Conservation (phyloP, 768 basidiomycete species). For the Mycena rebaudengoi region DNA sequence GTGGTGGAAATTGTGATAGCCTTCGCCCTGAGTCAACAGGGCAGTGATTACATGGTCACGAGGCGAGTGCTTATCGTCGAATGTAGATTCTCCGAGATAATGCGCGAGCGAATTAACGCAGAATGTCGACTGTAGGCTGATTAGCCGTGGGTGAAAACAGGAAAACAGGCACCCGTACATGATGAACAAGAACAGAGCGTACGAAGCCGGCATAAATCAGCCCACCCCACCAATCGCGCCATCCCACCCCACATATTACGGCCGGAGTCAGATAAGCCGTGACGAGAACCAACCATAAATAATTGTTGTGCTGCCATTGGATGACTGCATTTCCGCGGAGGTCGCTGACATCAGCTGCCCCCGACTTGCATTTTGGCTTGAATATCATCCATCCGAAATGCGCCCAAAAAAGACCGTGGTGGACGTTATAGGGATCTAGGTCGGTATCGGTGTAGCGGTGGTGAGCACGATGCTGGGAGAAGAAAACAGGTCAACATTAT, state of each 20-base stretch:
- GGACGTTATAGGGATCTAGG: conserved; percentile 94
- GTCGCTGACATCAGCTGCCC: conserved; percentile 93
- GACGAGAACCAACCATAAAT: conserved; percentile 73
- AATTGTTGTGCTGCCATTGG: conserved; percentile 90
- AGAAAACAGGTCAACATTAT: too few species aligned
- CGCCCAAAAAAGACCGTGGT: conserved; percentile 86
- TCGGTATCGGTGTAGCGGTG: conserved; percentile 98
- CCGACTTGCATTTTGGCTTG: conserved; percentile 90
- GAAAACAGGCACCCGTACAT: too few species aligned
- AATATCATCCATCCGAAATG: conserved; percentile 95
- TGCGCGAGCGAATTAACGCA: conserved; percentile 98
- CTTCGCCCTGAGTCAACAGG: conserved; percentile 92
- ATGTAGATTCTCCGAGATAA: conserved; percentile 94
- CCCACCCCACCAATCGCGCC: conserved; percentile 90
- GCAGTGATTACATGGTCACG: conserved; percentile 92
- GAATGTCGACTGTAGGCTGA: conserved; percentile 96
- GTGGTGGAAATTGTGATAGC: conserved; percentile 99
- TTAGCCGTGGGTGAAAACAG: too few species aligned
- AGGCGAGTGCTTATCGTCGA: conserved; percentile 96
- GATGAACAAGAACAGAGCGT: conserved; percentile 87
- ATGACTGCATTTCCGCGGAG: conserved; percentile 85
- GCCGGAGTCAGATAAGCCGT: conserved; percentile 83
- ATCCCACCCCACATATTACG: conserved; percentile 76
- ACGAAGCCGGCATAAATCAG: conserved; percentile 86
- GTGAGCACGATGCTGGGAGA: conserved; percentile 97